A percentile compares a stretch with the other conserved stretches of the same genome.
phyloP scores from a whole-genome alignment of 2,329 filamentous ascomycete genomes.

The Penicillium paneum region DNA sequence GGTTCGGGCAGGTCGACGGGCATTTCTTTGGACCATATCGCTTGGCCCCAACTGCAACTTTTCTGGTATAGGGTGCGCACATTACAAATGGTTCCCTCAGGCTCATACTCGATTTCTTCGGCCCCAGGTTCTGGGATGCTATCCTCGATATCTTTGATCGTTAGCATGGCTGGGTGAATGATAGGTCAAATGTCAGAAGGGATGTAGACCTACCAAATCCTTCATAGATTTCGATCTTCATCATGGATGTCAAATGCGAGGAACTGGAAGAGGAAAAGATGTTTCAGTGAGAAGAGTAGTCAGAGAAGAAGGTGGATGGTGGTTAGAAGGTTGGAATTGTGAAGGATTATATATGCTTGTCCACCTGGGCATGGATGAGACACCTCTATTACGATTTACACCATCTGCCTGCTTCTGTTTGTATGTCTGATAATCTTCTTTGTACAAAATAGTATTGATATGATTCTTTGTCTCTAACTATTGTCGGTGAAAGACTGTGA shows the following conservation, averaged over 20 bases:
- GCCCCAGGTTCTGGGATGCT: not conserved
- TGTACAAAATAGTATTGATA: not conserved
- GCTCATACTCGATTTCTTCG: conserved; percentile 13
- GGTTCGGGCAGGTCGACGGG: conserved; percentile 56
- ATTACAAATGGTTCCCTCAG: conserved; percentile 34
- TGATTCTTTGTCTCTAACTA: not conserved
- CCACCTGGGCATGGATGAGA: not conserved
- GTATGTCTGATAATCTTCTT: too few species aligned
- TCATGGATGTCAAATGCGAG: not conserved
- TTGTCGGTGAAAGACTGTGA: not conserved
- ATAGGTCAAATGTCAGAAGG: not conserved
- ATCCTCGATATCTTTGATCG: not conserved
- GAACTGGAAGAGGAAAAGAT: not conserved
- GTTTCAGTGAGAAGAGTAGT: not conserved
- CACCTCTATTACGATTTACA: not conserved
- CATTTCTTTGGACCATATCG: conserved; percentile 56
- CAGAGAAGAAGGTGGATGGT: not conserved
- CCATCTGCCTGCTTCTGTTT: not conserved
- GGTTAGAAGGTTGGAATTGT: not conserved
- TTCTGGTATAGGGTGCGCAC: conserved; percentile 51
- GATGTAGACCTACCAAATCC: not conserved
- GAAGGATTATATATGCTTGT: not conserved
- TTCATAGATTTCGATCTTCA: not conserved
- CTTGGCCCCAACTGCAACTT: conserved; percentile 48
- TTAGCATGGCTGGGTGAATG: not conserved